Evolutionary conservation across 345 rosid species (phyloP), one percentile per base, ranked within the genome.

Genomic region (Citrus medica): DNA sequence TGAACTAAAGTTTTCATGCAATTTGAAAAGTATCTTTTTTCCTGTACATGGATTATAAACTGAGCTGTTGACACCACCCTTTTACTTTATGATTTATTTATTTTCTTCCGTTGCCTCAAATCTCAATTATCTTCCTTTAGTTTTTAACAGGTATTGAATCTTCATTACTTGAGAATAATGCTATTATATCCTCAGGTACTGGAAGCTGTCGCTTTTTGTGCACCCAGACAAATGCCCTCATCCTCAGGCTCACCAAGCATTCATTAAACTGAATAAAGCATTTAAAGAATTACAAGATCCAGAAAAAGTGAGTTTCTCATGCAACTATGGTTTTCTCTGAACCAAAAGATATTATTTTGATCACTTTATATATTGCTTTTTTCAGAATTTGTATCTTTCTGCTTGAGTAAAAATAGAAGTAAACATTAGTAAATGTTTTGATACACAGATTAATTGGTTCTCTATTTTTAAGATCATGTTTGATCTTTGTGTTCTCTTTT

Each of bases 221-320:
- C 98, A 92, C 81, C 99, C 97, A 9, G 98, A 95, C 86, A 95
- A 93, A 79, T 95, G 98, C 79, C 84, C 98, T 81, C 99, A 93
- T 86, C 98, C 98, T n/a, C 97, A 91, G 83, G 98, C 99, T 22
- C 86, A 95, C 79, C 88, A 92, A 84, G 97, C 98, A 74, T 95
- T 95, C 73, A 85, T 95, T 79, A 83, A 82, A 84, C 82, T 95
- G 72, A 95, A 93, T 80, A 95, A 92, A 84, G 93, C 99, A 79
- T 93, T 90, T 81, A 93, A 93, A 79, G 97, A 95, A 32, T 81
- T 95, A 67, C 98, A 95, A 82, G 98, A 95, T 91, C 96, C 98
- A 32, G 98, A 93, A 28, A 95, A 92, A 90, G 99, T 93, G 67
- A 80, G 78, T 69, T 42, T 63, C 62, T 48, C 13, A 8, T 10